phyloP scores from a whole-genome alignment of 139 green algal genomes.

The Diplosphaera chodatii region DNA sequence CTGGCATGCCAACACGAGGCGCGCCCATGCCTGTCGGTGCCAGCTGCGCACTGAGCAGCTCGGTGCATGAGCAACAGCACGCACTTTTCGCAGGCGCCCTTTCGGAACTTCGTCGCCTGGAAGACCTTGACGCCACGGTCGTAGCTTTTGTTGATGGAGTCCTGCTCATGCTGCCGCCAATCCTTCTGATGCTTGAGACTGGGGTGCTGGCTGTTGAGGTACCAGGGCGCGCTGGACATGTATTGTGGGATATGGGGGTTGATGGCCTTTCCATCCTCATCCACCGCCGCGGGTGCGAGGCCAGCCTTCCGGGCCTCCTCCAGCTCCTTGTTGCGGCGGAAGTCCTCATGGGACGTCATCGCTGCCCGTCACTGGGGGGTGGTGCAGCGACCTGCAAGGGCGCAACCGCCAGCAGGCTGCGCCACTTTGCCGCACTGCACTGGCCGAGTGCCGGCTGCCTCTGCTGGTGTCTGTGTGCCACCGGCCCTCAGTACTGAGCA shows the following conservation, averaged over 20 bases:
- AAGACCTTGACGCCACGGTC: constrained; percentile 89
- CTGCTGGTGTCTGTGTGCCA: no score
- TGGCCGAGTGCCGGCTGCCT: no score
- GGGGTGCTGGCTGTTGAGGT: constrained; percentile 81
- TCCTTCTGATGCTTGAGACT: constrained; percentile 97
- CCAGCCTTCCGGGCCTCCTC: constrained; percentile 96
- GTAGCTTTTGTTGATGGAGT: constrained; percentile 72
- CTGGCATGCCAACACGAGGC: no score
- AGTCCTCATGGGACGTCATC: constrained; percentile 36
- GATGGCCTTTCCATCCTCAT: constrained; percentile 98
- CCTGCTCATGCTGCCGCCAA: constrained; percentile 71
- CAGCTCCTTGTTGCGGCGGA: constrained; percentile 73
- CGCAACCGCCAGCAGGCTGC: no score
- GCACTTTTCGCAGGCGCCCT: constrained; percentile 98
- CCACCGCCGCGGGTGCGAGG: constrained; percentile 71
- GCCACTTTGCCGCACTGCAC: no score
- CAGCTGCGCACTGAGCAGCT: no score
- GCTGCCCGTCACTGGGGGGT: no score
- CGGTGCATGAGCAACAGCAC: no score
- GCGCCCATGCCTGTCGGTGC: no score
- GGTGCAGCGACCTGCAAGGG: no score
- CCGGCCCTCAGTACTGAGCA: no score
- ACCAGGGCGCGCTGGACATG: constrained; percentile 96
- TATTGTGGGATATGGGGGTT: constrained; percentile 99
- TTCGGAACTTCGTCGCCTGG: constrained; percentile 92